These are phyloP conservation scores for Camellia oleifera DNA, from an alignment of 179 eudicot genomes.

Conservation along the genomic window DNA sequence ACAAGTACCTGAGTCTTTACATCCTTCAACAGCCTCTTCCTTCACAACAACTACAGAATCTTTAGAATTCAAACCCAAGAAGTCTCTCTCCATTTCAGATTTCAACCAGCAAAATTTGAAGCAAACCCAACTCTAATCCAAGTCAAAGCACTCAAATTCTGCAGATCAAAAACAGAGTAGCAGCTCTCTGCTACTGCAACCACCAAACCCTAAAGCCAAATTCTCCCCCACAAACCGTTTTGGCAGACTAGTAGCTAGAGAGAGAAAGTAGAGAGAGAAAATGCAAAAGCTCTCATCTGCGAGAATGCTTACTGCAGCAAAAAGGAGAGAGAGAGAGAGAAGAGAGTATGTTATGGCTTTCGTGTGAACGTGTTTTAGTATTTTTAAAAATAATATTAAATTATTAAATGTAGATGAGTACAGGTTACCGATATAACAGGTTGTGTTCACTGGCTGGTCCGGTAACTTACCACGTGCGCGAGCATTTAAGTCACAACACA, in stretches of 20 bases:
- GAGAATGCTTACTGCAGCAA: conserved; percentile 18
- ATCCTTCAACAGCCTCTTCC: conserved; percentile 40
- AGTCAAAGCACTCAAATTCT: background rate
- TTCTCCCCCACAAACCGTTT: background rate
- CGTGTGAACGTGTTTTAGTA: conserved; percentile 1
- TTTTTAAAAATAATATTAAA: background rate
- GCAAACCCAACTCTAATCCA: background rate
- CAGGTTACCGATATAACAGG: conserved; percentile 13
- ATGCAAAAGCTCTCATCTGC: conserved; percentile 5
- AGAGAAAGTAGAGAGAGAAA: conserved; percentile 12
- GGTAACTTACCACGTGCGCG: conserved; percentile 20
- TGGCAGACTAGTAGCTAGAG: background rate
- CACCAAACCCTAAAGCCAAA: background rate
- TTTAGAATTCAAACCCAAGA: conserved; percentile 54
- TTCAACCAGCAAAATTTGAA: background rate
- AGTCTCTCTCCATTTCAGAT: conserved; percentile 57
- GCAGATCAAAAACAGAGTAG: conserved; percentile 4
- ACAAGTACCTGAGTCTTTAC: conserved; percentile 33
- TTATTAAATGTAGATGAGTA: background rate
- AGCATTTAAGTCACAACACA: background rate
- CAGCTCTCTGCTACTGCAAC: background rate
- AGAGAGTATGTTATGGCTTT: background rate
- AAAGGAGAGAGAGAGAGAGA: conserved; percentile 7
- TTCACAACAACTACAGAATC: conserved; percentile 39
- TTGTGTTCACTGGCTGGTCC: conserved; percentile 7